Percentiles rank a stretch among this genome's conserved stretches.
Evolutionary conservation across 2,329 filamentous ascomycete genomes (phyloP).

Genomic region (Beauveria scarabaeidicola): DNA sequence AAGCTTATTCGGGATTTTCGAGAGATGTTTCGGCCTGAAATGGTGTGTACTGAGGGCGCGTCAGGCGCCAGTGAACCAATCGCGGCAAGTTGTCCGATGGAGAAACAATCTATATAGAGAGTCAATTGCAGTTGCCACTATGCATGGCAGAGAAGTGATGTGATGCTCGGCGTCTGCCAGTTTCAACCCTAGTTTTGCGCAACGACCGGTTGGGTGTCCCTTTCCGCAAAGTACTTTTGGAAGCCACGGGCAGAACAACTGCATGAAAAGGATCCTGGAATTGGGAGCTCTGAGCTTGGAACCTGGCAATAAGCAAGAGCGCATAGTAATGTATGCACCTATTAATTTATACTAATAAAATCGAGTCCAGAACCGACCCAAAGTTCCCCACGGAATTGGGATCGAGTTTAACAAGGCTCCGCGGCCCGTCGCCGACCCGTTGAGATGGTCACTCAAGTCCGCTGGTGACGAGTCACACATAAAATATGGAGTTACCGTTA

Average conservation of each 20-base stretch:
- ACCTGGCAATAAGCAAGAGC: neutral
- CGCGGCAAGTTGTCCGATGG: neutral
- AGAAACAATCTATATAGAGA: neutral
- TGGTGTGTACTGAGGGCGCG: neutral
- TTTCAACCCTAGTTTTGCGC: too few relatives aligned
- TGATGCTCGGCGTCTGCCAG: too few relatives aligned
- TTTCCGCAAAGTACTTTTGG: too few relatives aligned
- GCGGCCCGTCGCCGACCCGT: neutral
- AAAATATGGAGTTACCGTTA: neutral
- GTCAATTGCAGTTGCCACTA: too few relatives aligned
- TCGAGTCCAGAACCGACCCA: neutral
- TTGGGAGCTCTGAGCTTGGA: too few relatives aligned
- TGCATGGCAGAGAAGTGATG: too few relatives aligned
- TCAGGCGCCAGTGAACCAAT: neutral
- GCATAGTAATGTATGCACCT: neutral
- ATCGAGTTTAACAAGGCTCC: neutral
- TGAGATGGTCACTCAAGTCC: too few relatives aligned
- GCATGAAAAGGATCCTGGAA: too few relatives aligned
- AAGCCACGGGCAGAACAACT: too few relatives aligned
- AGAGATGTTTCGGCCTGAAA: neutral
- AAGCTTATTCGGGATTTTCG: neutral
- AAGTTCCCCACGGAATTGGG: neutral
- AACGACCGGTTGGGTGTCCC: too few relatives aligned
- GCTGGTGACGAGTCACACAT: neutral
- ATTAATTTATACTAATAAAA: neutral